Evolutionary conservation across 257 asterid genomes (phyloP).

Genomic region (Solanum phureja): DNA sequence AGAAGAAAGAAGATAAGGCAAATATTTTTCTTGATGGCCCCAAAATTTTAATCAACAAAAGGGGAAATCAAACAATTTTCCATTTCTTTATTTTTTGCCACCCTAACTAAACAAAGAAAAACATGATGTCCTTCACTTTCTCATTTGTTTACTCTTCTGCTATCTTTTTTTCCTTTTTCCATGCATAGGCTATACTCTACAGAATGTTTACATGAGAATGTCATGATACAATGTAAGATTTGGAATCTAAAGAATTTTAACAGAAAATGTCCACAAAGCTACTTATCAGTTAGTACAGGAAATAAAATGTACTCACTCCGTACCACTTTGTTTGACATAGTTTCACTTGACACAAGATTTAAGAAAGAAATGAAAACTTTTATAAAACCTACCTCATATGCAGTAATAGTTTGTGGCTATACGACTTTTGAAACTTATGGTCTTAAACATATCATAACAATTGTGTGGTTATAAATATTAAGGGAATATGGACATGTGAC

Average conservation of each 20-base stretch:
- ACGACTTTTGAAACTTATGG: neutral
- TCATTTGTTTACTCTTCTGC: neutral
- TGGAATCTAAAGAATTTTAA: neutral
- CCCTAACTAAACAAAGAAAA: neutral
- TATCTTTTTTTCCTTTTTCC: neutral
- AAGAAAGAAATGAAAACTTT: neutral
- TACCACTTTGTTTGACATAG: neutral
- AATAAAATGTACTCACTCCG: neutral
- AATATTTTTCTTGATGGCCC: neutral
- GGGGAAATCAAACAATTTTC: neutral
- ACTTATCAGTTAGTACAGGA: neutral
- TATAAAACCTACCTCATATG: neutral
- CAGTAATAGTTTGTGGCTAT: neutral
- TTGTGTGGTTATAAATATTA: neutral
- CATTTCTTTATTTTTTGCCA: neutral
- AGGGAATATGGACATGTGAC: neutral
- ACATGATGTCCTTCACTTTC: neutral
- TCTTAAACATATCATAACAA: neutral
- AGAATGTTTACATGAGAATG: neutral
- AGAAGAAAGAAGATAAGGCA: neutral
- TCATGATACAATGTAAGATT: neutral
- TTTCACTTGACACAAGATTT: neutral
- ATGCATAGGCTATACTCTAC: neutral
- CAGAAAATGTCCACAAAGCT: neutral
- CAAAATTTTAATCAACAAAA: neutral